Evolutionary conservation across 1,284 basidiomycete species (phyloP).

Genomic region (Malassezia brasiliensis): DNA sequence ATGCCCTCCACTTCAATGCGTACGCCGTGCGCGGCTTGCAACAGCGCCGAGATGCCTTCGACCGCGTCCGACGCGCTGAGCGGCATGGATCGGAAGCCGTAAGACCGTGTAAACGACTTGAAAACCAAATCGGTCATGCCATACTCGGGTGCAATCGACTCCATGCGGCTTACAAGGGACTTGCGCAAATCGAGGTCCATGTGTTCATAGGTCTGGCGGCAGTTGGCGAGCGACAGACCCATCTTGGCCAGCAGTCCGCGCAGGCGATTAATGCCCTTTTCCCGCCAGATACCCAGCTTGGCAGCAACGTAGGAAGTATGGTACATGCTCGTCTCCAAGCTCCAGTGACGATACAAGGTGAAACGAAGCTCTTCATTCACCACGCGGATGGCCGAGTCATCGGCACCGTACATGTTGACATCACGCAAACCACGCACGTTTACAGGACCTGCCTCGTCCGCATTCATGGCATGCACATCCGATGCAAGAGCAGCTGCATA

Average conservation of each 20-base stretch:
- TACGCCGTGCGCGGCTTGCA: slow-evolving; percentile 83
- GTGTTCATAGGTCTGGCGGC: slow-evolving; percentile 82
- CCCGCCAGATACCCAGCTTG: slow-evolving; percentile 91
- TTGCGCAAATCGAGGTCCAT: slow-evolving; percentile 93
- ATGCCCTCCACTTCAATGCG: slow-evolving; percentile 57
- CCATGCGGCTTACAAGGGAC: slow-evolving; percentile 69
- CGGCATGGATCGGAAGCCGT: slow-evolving; percentile 74
- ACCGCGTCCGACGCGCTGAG: slow-evolving; percentile 87
- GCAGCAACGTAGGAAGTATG: slow-evolving; percentile 93
- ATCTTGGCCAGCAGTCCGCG: slow-evolving; percentile 93
- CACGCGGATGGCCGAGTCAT: slow-evolving; percentile 37
- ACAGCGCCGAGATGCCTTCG: slow-evolving; percentile 73
- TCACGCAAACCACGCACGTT: slow-evolving; percentile 3
- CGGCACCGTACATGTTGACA: slow-evolving; percentile 21
- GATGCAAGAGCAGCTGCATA: slow-evolving; percentile 32
- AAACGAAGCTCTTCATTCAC: slow-evolving; percentile 55
- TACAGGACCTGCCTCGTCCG: background rate
- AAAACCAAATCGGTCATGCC: slow-evolving; percentile 89
- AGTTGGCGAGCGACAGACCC: slow-evolving; percentile 89
- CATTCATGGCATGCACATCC: slow-evolving; percentile 31
- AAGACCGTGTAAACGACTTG: slow-evolving; percentile 81
- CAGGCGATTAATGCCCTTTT: slow-evolving; percentile 75
- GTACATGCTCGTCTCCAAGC: slow-evolving; percentile 90
- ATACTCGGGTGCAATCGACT: slow-evolving; percentile 86
- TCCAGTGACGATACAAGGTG: slow-evolving; percentile 94